phyloP scores from a whole-genome alignment of 1,139 yeast species.

The Blastobotrys proliferans region DNA sequence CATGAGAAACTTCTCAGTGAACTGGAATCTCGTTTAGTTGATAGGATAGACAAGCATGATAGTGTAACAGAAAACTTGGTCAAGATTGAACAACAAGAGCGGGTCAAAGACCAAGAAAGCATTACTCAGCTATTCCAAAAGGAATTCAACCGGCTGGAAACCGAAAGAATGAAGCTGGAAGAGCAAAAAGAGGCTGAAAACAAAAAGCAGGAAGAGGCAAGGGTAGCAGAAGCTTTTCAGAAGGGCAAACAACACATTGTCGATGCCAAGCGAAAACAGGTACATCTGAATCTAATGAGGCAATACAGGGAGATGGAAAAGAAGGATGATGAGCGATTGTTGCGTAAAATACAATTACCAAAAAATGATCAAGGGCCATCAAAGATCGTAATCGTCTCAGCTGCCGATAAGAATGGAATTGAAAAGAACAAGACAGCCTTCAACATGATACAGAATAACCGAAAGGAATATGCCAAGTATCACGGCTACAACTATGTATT shows the following conservation, averaged over 20 bases:
- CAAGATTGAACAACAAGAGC: not conserved
- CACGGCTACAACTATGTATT: conserved; percentile 34
- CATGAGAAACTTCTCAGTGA: too few species aligned
- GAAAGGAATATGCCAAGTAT: conserved; percentile 32
- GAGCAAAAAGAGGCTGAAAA: not conserved
- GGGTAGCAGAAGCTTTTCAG: not conserved
- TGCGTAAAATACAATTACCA: not conserved
- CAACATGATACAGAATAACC: conserved; percentile 27
- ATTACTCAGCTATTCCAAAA: not conserved
- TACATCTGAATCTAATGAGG: not conserved
- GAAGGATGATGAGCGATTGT: conserved; percentile 1
- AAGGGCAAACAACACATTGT: not conserved
- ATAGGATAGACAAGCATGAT: too few species aligned
- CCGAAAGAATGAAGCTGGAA: not conserved
- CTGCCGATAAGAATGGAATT: conserved; percentile 24
- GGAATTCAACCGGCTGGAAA: not conserved
- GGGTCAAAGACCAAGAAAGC: not conserved
- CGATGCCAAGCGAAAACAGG: not conserved
- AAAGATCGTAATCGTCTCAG: conserved; percentile 30
- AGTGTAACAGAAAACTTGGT: too few species aligned
- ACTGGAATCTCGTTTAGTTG: too few species aligned
- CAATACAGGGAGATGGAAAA: conserved; percentile 1
- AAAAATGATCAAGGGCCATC: conserved; percentile 13
- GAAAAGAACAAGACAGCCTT: conserved; percentile 23
- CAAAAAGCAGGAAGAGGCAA: not conserved